phyloP scores from a whole-genome alignment of 73 alveolate species.

The Halteria grandinella region DNA sequence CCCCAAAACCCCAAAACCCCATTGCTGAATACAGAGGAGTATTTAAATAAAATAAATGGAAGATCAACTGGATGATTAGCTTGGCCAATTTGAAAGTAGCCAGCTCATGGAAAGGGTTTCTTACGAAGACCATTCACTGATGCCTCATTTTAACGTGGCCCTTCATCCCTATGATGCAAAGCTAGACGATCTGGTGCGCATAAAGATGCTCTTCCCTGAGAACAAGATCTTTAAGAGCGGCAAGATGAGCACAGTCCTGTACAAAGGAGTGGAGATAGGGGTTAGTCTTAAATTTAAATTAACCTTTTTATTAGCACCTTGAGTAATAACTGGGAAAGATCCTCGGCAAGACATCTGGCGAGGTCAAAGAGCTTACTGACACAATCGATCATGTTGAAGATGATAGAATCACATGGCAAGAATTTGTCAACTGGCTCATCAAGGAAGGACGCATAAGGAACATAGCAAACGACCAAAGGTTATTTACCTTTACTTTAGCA shows the following conservation, averaged over 20 bases:
- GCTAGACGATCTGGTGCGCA: slow-evolving; percentile 5
- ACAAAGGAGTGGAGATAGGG: neutral
- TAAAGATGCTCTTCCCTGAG: slow-evolving; percentile 42
- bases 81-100: too few relatives aligned
- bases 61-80: too few relatives aligned
- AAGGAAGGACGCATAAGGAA: slow-evolving; percentile 45
- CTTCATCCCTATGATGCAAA: slow-evolving; percentile 50
- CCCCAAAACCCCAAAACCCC: too few relatives aligned
- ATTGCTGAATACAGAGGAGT: too few relatives aligned
- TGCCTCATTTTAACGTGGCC: too few relatives aligned
- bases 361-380: slow-evolving; percentile 10
- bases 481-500: slow-evolving; percentile 40
- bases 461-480: slow-evolving; percentile 49
- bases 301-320: neutral
- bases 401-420: slow-evolving; percentile 48
- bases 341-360: neutral
- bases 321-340: slow-evolving; percentile 9
- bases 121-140: too few relatives aligned
- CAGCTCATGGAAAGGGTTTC: too few relatives aligned
- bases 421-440: slow-evolving; percentile 51
- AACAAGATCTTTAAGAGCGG: neutral
- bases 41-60: too few relatives aligned
- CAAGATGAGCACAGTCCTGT: slow-evolving; percentile 5
- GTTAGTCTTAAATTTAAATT: neutral
- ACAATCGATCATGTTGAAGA: slow-evolving; percentile 27